A percentile compares a stretch with the other conserved stretches of the same genome.
Evolutionary conservation across 768 basidiomycete genomes (phyloP).

Genomic region (Tricholoma saponaceum): DNA sequence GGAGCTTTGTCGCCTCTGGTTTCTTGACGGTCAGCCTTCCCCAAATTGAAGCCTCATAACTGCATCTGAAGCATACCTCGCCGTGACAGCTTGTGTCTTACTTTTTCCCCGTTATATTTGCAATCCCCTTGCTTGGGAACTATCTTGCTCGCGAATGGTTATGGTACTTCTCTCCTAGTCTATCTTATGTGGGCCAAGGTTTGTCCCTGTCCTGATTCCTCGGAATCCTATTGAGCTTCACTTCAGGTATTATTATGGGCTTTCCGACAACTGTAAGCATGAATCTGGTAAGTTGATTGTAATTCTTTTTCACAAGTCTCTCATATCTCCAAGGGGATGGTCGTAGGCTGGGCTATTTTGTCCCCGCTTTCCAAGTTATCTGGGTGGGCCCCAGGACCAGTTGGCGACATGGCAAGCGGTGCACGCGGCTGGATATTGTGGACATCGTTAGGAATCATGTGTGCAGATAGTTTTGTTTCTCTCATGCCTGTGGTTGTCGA

Average conservation of each 20-base stretch:
- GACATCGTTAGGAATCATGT: conserved; percentile 94
- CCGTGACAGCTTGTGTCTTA: conserved; percentile 85
- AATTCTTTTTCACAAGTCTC: background rate
- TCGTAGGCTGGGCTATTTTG: conserved; percentile 94
- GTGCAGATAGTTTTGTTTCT: conserved; percentile 84
- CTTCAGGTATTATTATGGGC: conserved; percentile 91
- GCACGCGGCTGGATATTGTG: conserved; percentile 98
- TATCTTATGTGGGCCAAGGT: conserved; percentile 94
- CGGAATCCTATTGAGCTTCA: background rate
- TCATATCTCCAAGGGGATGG: conserved; percentile 68
- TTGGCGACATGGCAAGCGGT: conserved; percentile 81
- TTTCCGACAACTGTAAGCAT: conserved; percentile 92
- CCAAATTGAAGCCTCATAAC: background rate
- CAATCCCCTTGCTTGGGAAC: conserved; percentile 80
- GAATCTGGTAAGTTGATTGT: conserved; percentile 60
- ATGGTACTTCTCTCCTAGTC: conserved; percentile 90
- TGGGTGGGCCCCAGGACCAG: conserved; percentile 94
- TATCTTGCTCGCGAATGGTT: conserved; percentile 85
- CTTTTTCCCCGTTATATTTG: conserved; percentile 85
- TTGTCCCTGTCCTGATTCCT: conserved; percentile 1
- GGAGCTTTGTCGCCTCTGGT: conserved; percentile 77
- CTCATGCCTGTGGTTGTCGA: conserved; percentile 71
- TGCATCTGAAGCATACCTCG: conserved; percentile 2
- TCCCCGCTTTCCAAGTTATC: conserved; percentile 77
- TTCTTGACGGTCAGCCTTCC: conserved; percentile 61